Evolutionary conservation across 2,329 filamentous ascomycete genomes (phyloP), one percentile per base, ranked within the genome.

Genomic region (Sporothrix globosa): DNA sequence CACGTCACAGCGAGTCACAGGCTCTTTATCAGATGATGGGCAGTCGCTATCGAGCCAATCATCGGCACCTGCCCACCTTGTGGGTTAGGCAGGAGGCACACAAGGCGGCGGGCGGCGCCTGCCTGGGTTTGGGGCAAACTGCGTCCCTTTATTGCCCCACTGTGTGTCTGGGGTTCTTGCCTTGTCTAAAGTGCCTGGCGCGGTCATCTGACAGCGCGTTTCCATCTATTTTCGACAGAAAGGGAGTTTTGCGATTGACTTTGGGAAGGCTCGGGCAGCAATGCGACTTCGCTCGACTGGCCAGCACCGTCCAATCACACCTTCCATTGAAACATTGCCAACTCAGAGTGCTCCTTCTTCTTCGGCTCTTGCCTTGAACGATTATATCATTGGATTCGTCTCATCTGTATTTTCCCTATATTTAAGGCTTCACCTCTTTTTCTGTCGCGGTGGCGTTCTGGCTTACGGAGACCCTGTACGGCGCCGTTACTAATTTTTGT

Each of bases 1-100:
- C 70, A 71, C 70, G 70, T 71, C 70, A 71, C 70, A 53, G 58
- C 34, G 21, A 69, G 70, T 69, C 67, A 65, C 56, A 70, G 66
- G 69, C 46, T 11, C 27, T 53, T 60, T 30, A 63, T 61, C 68
- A 56, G 48, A 41, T 11, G 50, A 24, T 2, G n/a, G 41, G 13
- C 27, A 39, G 21, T 24, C 6, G 50, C 39, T 68, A 66, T 48
- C 11, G 3, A 53, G 52, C 67, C 67, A 71, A 71, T 71, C 69
- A 71, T 24, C 58, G 53, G 61, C 14, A 30, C 11, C 41, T 30
- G 60, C 68, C 60, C 68, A n/a, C 54, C n/a, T 39, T 5, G 34
- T 60, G 21, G 34, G 27, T 34, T 56, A 61, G 46, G 56, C 54
- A 52, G 46, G 41, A 34, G 27, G 14, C 34, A 30, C 27, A 17